Base-by-base conservation (phyloP, 139 green algal species). In the Eudorina sp. region DNA sequence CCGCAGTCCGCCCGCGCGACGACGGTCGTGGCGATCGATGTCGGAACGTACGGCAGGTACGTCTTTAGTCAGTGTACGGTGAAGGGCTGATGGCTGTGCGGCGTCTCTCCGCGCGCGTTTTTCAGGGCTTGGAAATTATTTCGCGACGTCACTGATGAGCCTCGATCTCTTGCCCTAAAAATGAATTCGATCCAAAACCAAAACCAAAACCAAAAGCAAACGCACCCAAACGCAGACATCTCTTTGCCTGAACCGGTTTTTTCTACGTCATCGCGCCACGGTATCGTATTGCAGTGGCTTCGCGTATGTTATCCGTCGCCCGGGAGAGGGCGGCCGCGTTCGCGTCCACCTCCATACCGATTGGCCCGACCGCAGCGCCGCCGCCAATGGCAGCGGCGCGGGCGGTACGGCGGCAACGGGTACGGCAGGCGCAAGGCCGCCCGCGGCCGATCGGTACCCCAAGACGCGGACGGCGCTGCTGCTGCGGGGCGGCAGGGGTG, bases 21-120 rank as follows among this genome's bases (percentile, higher is more conserved):
- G 14, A 29, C 43, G 0, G 55, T 53, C 34, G 77, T 84, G 8
- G 21, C 53, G 2, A 7, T 84, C 4, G 77, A 84, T 38, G 27
- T 84, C 25, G 77, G 77, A 43, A 84, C 77, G 34, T 84, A 84
- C 77, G 77, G 77, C 77, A 84, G 77, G 77, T 84, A 41, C 31
- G 76, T 18, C 14, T n/a, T n/a, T n/a, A n/a, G n/a, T n/a, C n/a
- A 55, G 48, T 55, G 48, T 55, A 55, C 48, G 48, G 48, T 55
- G n/a, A n/a, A n/a, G n/a, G n/a, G n/a, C n/a, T n/a, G n/a, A n/a
- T n/a, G n/a, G n/a, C n/a, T n/a, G n/a, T n/a, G n/a, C n/a, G n/a
- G n/a, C n/a, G n/a, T n/a, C n/a, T n/a, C n/a, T n/a, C n/a, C n/a
- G n/a, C n/a, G n/a, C n/a, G n/a, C n/a, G n/a, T n/a, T n/a, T n/a